Percentiles rank a stretch among this genome's conserved stretches.
These are phyloP conservation scores for Candida tetrigidarum DNA, from an alignment of 1,139 yeast genomes.

Conservation along the genomic window DNA sequence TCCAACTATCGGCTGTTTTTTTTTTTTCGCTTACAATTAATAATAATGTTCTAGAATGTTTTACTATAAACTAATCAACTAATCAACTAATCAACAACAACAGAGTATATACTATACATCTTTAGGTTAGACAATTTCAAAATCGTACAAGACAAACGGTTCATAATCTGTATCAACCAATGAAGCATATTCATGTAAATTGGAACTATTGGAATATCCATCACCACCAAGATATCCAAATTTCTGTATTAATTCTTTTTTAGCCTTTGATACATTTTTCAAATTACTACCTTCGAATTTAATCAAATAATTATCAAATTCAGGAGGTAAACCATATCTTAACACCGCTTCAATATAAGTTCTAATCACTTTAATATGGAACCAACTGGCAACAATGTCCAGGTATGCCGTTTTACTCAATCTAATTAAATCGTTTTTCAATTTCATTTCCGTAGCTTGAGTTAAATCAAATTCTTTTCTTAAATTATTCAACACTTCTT, in stretches of 20 bases:
- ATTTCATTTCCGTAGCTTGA: constrained; percentile 69
- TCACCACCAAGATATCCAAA: constrained; percentile 93
- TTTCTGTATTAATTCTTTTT: constrained; percentile 67
- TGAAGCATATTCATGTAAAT: constrained; percentile 84
- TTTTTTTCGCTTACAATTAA: too few species aligned
- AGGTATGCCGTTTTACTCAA: constrained; percentile 86
- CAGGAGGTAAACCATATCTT: constrained; percentile 96
- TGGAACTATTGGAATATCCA: constrained; percentile 70
- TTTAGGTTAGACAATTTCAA: constrained; percentile 40
- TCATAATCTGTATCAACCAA: constrained; percentile 94
- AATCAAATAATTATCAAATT: constrained; percentile 69
- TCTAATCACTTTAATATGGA: constrained; percentile 75
- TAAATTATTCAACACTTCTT: constrained; percentile 70
- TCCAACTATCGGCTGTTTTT: background rate
- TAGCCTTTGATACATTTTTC: constrained; percentile 58
- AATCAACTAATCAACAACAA: background rate
- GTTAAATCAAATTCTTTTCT: constrained; percentile 81
- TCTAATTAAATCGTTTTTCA: constrained; percentile 79
- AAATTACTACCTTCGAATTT: constrained; percentile 42
- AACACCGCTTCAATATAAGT: constrained; percentile 69
- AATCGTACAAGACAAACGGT: constrained; percentile 85
- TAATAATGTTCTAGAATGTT: constrained; percentile 3
- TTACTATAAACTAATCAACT: background rate
- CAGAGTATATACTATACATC: background rate
- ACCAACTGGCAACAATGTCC: constrained; percentile 84